A percentile compares a stretch with the other conserved stretches of the same genome.
Evolutionary conservation across 768 basidiomycete species (phyloP).

Genomic region (Rossbeevera mucosa): DNA sequence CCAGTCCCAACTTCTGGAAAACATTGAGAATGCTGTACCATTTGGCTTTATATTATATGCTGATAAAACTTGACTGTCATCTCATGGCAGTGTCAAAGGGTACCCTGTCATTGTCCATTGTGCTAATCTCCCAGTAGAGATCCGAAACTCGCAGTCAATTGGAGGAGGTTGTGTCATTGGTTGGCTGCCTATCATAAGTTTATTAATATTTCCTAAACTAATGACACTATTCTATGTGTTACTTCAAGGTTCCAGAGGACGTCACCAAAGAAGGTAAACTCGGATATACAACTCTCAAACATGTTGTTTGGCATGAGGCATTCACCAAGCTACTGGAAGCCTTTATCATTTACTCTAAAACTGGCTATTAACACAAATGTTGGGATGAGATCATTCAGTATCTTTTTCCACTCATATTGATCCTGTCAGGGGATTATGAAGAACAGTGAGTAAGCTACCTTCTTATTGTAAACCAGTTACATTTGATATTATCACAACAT

Average conservation of each 20-base stretch:
- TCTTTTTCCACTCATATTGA: constrained; percentile 36
- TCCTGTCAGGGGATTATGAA: constrained; percentile 41
- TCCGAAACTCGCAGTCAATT: neutral
- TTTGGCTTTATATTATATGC: neutral
- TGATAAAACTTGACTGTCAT: neutral
- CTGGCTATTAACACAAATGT: no score
- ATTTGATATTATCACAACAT: no score
- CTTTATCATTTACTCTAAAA: no score
- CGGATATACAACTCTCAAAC: no score
- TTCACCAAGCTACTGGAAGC: no score
- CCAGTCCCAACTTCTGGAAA: neutral
- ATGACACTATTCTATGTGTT: no score
- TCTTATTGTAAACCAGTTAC: no score
- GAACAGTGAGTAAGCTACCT: constrained; percentile 43
- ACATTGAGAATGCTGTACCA: neutral
- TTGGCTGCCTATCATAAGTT: neutral
- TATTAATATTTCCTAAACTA: no score
- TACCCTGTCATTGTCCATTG: neutral
- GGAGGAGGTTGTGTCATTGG: constrained; percentile 3
- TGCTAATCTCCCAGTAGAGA: neutral
- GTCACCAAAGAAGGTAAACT: no score
- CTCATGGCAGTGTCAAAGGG: neutral
- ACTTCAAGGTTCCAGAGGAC: no score
- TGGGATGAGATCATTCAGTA: constrained; percentile 20
- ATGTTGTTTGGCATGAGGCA: no score